Conservation (phyloP, 441 rosid species). For the Pelargonium australe region DNA sequence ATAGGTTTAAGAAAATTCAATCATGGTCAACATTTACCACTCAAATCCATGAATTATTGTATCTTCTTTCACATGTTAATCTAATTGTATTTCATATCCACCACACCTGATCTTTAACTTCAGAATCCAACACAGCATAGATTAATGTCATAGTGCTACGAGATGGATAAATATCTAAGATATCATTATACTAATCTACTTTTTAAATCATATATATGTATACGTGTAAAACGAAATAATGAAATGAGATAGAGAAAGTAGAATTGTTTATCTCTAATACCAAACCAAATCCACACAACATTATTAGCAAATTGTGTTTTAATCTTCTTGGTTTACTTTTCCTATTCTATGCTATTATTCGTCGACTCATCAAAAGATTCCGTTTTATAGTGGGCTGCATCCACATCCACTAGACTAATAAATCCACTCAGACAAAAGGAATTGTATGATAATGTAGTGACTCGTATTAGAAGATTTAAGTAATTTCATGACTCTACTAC, state of each 20-base stretch:
- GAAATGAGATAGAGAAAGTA: not conserved
- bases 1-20: no score
- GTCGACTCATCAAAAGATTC: slow-evolving; percentile 13
- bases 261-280: not conserved
- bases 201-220: not conserved
- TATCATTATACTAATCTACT: not conserved
- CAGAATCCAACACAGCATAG: no score
- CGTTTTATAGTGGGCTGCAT: slow-evolving; percentile 10
- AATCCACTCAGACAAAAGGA: slow-evolving; percentile 15
- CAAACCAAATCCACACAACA: not conserved
- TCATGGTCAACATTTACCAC: no score
- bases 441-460: slow-evolving; percentile 3
- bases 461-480: not conserved
- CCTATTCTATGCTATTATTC: no score
- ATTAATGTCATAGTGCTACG: not conserved
- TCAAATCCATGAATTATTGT: no score
- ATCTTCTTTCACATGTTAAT: no score
- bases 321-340: not conserved
- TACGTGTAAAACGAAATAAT: not conserved
- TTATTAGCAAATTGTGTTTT: not conserved
- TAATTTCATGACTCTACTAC: not conserved
- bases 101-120: no score
- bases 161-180: not conserved
- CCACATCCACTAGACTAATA: slow-evolving; percentile 19
- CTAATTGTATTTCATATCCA: no score